phyloP scores from a whole-genome alignment of 768 basidiomycete genomes.

The Psilocybe tampanensis region DNA sequence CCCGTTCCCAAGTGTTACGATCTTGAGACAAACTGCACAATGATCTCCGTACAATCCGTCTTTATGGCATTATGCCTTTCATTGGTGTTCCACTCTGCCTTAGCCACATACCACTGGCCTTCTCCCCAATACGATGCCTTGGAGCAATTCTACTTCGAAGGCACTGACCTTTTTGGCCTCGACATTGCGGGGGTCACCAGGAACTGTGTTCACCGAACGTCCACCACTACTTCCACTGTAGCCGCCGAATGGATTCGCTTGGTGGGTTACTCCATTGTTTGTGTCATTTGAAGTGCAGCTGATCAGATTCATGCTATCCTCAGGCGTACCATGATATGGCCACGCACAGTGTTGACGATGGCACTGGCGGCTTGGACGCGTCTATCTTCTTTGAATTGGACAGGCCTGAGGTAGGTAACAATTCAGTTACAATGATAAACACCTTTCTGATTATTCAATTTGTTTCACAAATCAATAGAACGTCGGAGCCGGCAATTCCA shows the following conservation, averaged over 20 bases:
- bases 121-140: slow-evolving; percentile 36
- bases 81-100: neutral
- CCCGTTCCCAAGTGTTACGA: neutral
- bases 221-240: slow-evolving; percentile 27
- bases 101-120: slow-evolving; percentile 28
- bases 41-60: neutral
- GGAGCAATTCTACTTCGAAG: slow-evolving; percentile 39
- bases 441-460: too few species aligned
- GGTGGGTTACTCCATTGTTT: too few species aligned
- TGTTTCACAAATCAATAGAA: slow-evolving; percentile 31
- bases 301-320: too few species aligned
- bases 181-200: slow-evolving; percentile 30
- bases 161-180: slow-evolving; percentile 29
- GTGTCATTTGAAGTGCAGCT: too few species aligned
- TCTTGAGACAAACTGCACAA: too few species aligned
- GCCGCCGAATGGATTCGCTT: slow-evolving; percentile 44
- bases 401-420: too few species aligned
- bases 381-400: too few species aligned
- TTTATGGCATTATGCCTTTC: neutral
- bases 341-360: slow-evolving; percentile 36
- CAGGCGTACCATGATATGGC: too few species aligned
- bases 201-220: slow-evolving; percentile 26
- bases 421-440: too few species aligned
- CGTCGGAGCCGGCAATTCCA: slow-evolving; percentile 38
- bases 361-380: slow-evolving; percentile 43